phyloP scores from a whole-genome alignment of 179 eudicot species.

The Silene noctiflora region DNA sequence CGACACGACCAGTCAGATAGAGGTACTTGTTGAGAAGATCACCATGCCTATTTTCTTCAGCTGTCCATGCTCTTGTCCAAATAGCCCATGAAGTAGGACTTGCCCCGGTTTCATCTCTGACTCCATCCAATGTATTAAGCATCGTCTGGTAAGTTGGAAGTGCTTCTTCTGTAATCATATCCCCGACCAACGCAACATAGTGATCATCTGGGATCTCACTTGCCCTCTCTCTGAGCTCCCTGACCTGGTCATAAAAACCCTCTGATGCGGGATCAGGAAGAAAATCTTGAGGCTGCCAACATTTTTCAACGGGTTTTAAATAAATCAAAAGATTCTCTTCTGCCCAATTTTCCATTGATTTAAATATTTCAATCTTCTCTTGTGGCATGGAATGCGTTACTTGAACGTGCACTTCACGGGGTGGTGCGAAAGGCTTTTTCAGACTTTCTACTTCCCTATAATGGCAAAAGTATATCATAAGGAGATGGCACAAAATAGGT shows the following conservation, averaged over 20 bases:
- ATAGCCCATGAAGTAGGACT: slow-evolving; percentile 42
- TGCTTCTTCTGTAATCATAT: slow-evolving; percentile 46
- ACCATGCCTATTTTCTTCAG: slow-evolving; percentile 46
- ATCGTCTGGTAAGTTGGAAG: slow-evolving; percentile 43
- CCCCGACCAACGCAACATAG: slow-evolving; percentile 37
- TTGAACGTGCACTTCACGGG: slow-evolving; percentile 41
- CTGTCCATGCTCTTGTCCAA: slow-evolving; percentile 46
- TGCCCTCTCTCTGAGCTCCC: slow-evolving; percentile 39
- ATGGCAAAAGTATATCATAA: slow-evolving; percentile 12
- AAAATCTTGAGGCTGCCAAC: slow-evolving; percentile 46
- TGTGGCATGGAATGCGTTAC: slow-evolving; percentile 46
- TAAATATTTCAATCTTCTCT: slow-evolving; percentile 37
- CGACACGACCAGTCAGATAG: slow-evolving; percentile 41
- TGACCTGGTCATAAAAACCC: slow-evolving; percentile 34
- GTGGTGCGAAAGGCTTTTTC: slow-evolving; percentile 36
- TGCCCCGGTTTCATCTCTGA: slow-evolving; percentile 41
- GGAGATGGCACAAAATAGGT: not conserved
- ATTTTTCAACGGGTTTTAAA: slow-evolving; percentile 42
- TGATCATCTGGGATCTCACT: slow-evolving; percentile 41
- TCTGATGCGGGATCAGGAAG: slow-evolving; percentile 41
- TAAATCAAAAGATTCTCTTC: slow-evolving; percentile 27
- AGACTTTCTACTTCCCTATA: slow-evolving; percentile 29
- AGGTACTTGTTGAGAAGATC: slow-evolving; percentile 45
- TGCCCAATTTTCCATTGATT: slow-evolving; percentile 38
- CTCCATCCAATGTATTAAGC: slow-evolving; percentile 42